Conservation (phyloP, 768 basidiomycete species). For the Cantharellus cinnabarinus region DNA sequence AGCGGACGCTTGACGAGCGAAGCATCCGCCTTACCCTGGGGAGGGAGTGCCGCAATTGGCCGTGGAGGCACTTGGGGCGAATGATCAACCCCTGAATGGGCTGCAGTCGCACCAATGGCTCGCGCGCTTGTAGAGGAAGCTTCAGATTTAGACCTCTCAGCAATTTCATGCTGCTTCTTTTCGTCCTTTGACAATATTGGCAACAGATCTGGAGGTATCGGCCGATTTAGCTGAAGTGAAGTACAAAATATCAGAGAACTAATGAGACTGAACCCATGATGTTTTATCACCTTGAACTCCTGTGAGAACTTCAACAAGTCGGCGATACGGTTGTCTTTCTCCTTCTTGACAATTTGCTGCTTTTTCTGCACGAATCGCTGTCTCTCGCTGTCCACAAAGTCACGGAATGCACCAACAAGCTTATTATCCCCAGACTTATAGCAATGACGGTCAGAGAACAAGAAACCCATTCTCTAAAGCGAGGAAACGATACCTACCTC, state of each 20-base stretch:
- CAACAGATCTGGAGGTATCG: constrained; percentile 86
- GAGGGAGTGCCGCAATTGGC: background rate
- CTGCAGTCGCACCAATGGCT: constrained; percentile 29
- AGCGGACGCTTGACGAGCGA: background rate
- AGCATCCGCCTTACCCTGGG: constrained; percentile 1
- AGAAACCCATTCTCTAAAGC: background rate
- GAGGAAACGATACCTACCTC: background rate
- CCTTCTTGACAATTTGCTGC: constrained; percentile 70
- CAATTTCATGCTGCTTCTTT: constrained; percentile 67
- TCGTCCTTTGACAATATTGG: constrained; percentile 86
- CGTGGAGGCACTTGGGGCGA: background rate
- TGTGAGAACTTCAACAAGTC: constrained; percentile 86
- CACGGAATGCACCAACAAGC: constrained; percentile 66
- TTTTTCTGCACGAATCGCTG: constrained; percentile 80
- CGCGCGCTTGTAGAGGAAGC: constrained; percentile 47
- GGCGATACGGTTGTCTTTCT: constrained; percentile 87
- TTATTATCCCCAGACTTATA: constrained; percentile 19
- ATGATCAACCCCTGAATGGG: background rate
- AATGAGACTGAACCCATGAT: background rate
- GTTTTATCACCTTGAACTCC: constrained; percentile 62
- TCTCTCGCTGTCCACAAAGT: constrained; percentile 83
- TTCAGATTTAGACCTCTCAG: constrained; percentile 53
- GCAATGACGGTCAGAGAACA: background rate
- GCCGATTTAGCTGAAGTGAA: constrained; percentile 56
- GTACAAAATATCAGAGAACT: background rate